A percentile compares a stretch with the other conserved stretches of the same genome.
phyloP scores from a whole-genome alignment of 495 filamentous ascomycete species.

The Penicillium odoratum region DNA sequence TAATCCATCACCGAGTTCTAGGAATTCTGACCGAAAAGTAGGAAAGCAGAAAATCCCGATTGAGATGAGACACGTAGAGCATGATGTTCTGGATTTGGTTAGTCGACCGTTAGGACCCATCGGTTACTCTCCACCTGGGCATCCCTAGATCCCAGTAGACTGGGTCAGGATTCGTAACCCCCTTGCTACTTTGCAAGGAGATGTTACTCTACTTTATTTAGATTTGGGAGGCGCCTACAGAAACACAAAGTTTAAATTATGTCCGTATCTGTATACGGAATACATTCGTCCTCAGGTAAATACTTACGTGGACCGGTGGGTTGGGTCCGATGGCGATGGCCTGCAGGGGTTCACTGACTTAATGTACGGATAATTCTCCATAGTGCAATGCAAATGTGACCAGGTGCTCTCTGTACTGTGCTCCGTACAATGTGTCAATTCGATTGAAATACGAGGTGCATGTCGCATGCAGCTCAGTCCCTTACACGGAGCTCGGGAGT shows the following conservation, averaged over 20 bases:
- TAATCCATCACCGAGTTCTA: neutral
- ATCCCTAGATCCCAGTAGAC: neutral
- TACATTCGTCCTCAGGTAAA: neutral
- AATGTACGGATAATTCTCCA: too few species aligned
- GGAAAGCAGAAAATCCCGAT: neutral
- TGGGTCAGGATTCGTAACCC: neutral
- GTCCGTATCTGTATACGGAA: neutral
- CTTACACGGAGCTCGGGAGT: neutral
- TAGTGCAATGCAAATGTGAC: neutral
- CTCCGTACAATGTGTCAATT: neutral
- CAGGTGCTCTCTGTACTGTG: neutral
- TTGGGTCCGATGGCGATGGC: neutral
- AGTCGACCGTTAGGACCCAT: conserved; percentile 26
- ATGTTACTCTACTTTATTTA: neutral
- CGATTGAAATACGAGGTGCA: neutral
- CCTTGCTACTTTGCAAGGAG: neutral
- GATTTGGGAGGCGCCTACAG: neutral
- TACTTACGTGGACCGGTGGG: neutral
- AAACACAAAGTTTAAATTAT: neutral
- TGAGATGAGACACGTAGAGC: neutral
- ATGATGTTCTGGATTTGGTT: conserved; percentile 13
- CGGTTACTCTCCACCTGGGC: neutral
- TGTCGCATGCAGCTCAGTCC: neutral
- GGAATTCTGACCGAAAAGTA: neutral
- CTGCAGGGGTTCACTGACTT: neutral